These are phyloP conservation scores for Erythrobasidium yunnanense DNA, from an alignment of 768 basidiomycete genomes.

Conservation along the genomic window DNA sequence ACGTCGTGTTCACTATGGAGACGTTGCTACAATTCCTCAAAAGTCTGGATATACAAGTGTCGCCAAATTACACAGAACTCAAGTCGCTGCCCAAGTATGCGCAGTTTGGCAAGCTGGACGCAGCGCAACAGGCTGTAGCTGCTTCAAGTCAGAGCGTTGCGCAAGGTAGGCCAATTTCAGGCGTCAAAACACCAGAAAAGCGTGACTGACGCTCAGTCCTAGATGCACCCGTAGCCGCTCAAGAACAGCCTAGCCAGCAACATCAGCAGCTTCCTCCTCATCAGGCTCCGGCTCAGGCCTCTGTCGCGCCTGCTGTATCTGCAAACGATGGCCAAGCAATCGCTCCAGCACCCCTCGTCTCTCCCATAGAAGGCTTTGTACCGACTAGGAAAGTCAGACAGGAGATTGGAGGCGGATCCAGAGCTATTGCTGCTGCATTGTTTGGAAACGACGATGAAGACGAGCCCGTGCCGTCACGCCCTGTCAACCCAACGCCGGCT, in stretches of 20 bases:
- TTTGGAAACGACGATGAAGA: background rate
- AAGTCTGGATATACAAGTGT: slow-evolving; percentile 3
- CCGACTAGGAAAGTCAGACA: slow-evolving; percentile 15
- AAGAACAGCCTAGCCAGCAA: background rate
- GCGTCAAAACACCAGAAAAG: no score
- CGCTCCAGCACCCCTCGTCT: background rate
- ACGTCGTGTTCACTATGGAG: slow-evolving; percentile 15
- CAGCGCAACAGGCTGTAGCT: background rate
- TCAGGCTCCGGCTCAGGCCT: no score
- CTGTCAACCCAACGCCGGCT: background rate
- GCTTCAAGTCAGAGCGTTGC: background rate
- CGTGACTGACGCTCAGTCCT: background rate
- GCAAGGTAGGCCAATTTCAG: no score
- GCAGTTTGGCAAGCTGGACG: slow-evolving; percentile 2
- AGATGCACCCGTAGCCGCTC: background rate
- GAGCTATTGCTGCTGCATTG: background rate
- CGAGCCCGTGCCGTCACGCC: background rate
- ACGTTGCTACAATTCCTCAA: slow-evolving; percentile 11
- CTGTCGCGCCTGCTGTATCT: background rate
- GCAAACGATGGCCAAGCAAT: background rate
- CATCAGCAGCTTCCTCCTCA: background rate
- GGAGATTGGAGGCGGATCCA: background rate
- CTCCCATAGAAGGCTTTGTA: background rate
- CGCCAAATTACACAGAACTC: slow-evolving; percentile 12
- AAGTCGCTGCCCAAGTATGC: slow-evolving; percentile 12